Conservation (phyloP, 1,284 basidiomycete genomes). For the Pholiota adiposa region DNA sequence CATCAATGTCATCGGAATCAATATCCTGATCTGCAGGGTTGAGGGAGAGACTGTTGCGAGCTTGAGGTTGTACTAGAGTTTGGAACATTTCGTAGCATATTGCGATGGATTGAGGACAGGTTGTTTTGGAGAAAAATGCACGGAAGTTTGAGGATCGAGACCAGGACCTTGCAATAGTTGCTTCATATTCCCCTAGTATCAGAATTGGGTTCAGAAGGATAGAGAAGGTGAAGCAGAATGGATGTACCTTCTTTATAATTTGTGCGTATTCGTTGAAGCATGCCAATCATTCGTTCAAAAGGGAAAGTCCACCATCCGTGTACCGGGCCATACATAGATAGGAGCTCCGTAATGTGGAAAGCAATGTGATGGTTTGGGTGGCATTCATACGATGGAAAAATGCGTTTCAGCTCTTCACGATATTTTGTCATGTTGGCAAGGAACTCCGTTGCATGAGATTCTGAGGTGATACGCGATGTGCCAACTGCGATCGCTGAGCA, state of each 20-base stretch:
- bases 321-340: constrained; percentile 10
- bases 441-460: background rate
- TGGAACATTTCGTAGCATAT: constrained; percentile 1
- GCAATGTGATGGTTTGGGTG: constrained; percentile 16
- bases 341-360: constrained; percentile 4
- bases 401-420: background rate
- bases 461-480: constrained; percentile 1
- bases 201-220: background rate
- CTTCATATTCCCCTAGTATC: constrained; percentile 9
- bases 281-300: constrained; percentile 13
- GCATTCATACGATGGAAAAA: constrained; percentile 7
- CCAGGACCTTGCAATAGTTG: constrained; percentile 3
- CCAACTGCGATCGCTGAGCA: constrained; percentile 5
- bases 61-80: background rate
- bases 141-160: constrained; percentile 3
- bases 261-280: constrained; percentile 4
- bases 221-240: background rate
- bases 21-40: no score
- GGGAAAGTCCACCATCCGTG: constrained; percentile 20
- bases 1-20: background rate
- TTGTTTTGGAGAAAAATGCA: constrained; percentile 3
- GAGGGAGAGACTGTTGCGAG: constrained; percentile 1
- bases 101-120: constrained; percentile 1
- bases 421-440: constrained; percentile 1
- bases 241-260: constrained; percentile 11